Evolutionary conservation across 176 grass and related monocot species (phyloP), one percentile per base, ranked within the genome.

Genomic region (Leersia perrieri): DNA sequence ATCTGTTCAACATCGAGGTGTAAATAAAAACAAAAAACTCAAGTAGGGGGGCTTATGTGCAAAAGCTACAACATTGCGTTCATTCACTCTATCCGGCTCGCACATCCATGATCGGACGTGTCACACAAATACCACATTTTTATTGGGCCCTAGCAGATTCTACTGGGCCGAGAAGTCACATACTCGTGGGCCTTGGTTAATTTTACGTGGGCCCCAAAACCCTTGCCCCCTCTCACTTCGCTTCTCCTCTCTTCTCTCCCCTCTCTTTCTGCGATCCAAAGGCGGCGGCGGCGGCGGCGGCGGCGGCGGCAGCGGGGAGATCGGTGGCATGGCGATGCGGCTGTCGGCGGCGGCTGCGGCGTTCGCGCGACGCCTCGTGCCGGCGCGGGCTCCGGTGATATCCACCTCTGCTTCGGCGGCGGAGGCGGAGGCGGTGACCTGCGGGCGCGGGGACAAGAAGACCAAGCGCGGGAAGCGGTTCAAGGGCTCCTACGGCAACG

Each of bases 381-480:
- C 74, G 62, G 76, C 72, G 32, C 72, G 76, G 5, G 11, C 83
- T 11, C 57, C 81, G 8, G 57, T 61, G 11, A 70, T 87, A 51
- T 36, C 76, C 22, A 39, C 82, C 60, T 34, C 81, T n/a, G 51
- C 82, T 10, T 39, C 63, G 2, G 45, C 39, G 32, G 87, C 68
- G 64, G 84, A 73, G 42, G 74, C 44, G 55, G 86, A 89, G 74
- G 76, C 88, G 25, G 88, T 89, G 84, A 82, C 89, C 58, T 99
- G 97, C 70, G 95, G 95, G 77, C 90, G 95, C 75, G 95, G 95
- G 63, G 95, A 98, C 88, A 94, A 98, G 86, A 98, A 85, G 82
- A 98, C 95, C 85, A 94, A 94, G 80, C 76, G 86, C 66, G 97
- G 97, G 87, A 99, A 99, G 89, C 84, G 97, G 64, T 99, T 99